Evolutionary conservation across 164 flowering plant species (phyloP).

Genomic region (Dillenia suffruticosa): DNA sequence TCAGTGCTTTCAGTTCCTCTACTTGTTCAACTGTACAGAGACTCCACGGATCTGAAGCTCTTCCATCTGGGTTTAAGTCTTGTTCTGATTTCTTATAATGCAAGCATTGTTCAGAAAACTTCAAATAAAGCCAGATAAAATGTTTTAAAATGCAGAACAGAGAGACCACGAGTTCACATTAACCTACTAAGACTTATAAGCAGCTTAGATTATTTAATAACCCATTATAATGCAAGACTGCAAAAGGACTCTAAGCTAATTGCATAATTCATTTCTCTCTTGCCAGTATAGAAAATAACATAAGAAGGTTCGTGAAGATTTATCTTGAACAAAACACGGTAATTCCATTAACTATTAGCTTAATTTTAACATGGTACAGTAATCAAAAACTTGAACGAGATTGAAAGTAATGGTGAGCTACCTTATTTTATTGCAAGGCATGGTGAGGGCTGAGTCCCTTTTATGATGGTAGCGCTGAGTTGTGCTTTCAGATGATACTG

Average conservation of each 20-base stretch:
- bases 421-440: slow-evolving; percentile 28
- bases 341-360: no score
- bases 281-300: no score
- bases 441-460: slow-evolving; percentile 11
- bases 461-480: slow-evolving; percentile 9
- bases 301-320: no score
- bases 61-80: slow-evolving; percentile 30
- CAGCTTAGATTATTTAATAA: no score
- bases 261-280: no score
- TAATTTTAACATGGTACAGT: no score
- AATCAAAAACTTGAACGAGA: no score
- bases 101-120: slow-evolving; percentile 51
- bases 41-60: slow-evolving; percentile 33
- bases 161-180: no score
- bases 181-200: no score
- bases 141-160: background rate
- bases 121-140: background rate
- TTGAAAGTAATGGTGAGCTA: background rate
- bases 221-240: no score
- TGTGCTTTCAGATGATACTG: slow-evolving; percentile 5
- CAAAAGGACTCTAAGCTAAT: no score
- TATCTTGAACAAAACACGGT: no score
- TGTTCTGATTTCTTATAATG: slow-evolving; percentile 16
- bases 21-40: slow-evolving; percentile 47
- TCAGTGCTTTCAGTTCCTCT: slow-evolving; percentile 36